Base-by-base conservation (phyloP, 495 filamentous ascomycete genomes). In the Neurospora tetraspora region DNA sequence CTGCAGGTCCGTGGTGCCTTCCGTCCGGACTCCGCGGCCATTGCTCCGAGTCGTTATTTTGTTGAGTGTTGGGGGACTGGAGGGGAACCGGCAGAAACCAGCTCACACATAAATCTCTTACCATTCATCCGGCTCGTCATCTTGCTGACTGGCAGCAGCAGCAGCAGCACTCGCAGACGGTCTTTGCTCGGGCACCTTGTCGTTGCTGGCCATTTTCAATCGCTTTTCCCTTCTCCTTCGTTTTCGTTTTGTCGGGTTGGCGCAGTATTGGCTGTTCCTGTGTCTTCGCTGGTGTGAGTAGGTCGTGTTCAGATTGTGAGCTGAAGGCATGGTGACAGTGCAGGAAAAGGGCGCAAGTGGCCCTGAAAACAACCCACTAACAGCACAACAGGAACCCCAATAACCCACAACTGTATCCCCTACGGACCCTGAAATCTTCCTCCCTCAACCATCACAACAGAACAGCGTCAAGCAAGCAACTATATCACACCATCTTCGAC, bases 121-220 rank as follows among this genome's bases (percentile, higher is more conserved):
- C 96, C 95, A 98, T 40, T 97, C 94, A 88, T 98, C 95, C 5
- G 92, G 93, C 78, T 97, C 95, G 81, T 97, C 94, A 73, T 96
- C 94, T 47, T 90, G 83, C 42, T 88, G 74, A 38, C 34, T 65
- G 27, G 23, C 27, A 71, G 27, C 31, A 31, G 18, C 31, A 31
- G 18, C 74, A 69, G 69, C 73, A 43, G 71, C 42, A 31, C 23
- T 61, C 53, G 53, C 53, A 65, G 53, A 8, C 53, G 53, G 53
- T 65, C 53, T 34, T 65, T 65, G 53, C 27, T 65, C 53, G 53
- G 53, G 53, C 53, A 18, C 7, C 12, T 65, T 34, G 53, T 65
- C 14, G 27, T 65, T 65, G 27, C 27, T 65, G 23, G 27, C 53
- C 53, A 65, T 65, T 18, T 31, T 65, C 14, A 36, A 10, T 9